phyloP scores from a whole-genome alignment of 1,284 basidiomycete species.

The Cystobasidium sp. region DNA sequence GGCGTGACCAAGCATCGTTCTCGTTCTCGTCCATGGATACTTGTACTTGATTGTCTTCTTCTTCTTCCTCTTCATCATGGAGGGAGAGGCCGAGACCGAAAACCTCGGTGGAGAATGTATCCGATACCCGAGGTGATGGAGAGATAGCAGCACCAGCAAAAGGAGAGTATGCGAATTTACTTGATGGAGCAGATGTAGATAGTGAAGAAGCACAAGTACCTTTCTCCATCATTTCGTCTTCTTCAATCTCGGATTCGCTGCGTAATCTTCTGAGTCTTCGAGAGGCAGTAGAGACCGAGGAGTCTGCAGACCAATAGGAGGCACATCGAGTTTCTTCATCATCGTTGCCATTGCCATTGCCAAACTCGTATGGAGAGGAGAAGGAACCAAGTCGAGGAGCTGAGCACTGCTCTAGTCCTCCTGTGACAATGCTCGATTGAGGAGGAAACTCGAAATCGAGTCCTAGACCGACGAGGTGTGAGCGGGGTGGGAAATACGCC shows the following conservation, averaged over 20 bases:
- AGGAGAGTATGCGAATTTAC: slow-evolving; percentile 13
- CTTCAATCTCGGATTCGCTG: not conserved
- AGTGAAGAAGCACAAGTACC: not conserved
- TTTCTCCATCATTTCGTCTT: not conserved
- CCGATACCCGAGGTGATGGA: not conserved
- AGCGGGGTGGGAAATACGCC: slow-evolving; percentile 8
- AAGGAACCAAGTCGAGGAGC: not conserved
- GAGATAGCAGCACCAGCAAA: slow-evolving; percentile 1
- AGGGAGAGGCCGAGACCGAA: slow-evolving; percentile 6
- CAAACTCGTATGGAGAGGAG: not conserved
- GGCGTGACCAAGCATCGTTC: no score
- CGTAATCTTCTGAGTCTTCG: not conserved
- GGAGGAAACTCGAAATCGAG: slow-evolving; percentile 5
- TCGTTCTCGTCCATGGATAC: not conserved
- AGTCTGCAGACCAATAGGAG: slow-evolving; percentile 5
- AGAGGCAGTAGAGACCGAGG: slow-evolving; percentile 8
- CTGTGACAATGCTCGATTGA: not conserved
- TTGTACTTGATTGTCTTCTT: not conserved
- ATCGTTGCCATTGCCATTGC: not conserved
- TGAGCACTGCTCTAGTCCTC: slow-evolving; percentile 3
- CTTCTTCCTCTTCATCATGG: not conserved
- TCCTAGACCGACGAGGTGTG: slow-evolving; percentile 16
- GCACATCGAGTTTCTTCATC: not conserved
- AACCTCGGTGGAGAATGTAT: slow-evolving; percentile 2
- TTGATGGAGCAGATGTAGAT: not conserved